Base-by-base conservation (phyloP, 1,284 basidiomycete genomes). In the Sanguinoderma infundibulare region DNA sequence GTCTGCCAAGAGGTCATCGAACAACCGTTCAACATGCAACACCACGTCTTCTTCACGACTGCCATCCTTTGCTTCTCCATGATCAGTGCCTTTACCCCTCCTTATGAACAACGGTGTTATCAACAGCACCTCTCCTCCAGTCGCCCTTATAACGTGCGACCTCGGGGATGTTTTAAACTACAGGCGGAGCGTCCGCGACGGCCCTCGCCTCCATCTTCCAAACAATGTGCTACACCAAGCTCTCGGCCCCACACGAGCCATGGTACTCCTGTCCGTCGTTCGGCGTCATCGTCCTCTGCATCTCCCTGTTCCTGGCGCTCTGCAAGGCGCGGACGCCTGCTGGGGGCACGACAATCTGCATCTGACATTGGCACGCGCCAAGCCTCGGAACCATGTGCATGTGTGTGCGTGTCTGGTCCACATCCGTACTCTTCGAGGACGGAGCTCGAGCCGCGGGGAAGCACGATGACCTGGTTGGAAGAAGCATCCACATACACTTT, bases 91-190 rank as follows among this genome's bases (percentile, higher is more conserved):
- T 36, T 20, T 57, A 35, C 57, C 26, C 32, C 51, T 36, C 32
- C 49, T 14, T 22, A 7, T 22, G 2, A 3, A 20, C 57, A n/a
- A n/a, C 59, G 59, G 42, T 36, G 32, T 54, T 8, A 51, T 40
- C 35, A 24, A 47, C 3, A 59, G 40, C 15, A 8, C 32, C n/a
- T 22, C 10, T 22, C 22, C n/a, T 12, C 17, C 74, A 95, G 94
- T 99, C 58, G 88, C 96, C 9, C 83, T 99, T 53, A 82, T 95
- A 51, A 98, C 97, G 0, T 98, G 96, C 75, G 97, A 99, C 76
- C 84, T 99, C 14, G 98, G 98, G 36, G 91, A 98, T 98, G 78
- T 87, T 99, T 38, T 97, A 99, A 78, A 92, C 99, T 53, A 98
- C 96, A 0, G 98, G 98, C 14, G 97, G 97, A 1, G 86, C 96